Conservation (phyloP, 805 yeast genomes). For the Cyberlindnera petersonii region DNA sequence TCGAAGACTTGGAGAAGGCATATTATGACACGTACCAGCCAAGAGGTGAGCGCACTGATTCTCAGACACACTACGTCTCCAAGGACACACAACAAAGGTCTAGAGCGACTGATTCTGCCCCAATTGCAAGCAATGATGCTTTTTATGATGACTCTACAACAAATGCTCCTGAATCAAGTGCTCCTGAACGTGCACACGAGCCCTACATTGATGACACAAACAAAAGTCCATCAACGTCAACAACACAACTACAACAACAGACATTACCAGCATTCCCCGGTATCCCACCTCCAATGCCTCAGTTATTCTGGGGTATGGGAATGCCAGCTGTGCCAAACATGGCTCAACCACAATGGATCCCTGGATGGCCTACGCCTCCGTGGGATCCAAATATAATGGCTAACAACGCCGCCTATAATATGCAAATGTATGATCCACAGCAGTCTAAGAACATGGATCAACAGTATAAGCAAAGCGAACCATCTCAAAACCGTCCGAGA, state of each 20-base stretch:
- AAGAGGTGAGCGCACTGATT: slow-evolving; percentile 21
- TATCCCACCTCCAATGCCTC: no score
- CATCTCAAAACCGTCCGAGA: not conserved
- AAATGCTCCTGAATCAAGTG: not conserved
- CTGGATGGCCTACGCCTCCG: slow-evolving; percentile 1
- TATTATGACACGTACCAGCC: slow-evolving; percentile 22
- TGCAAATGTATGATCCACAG: no score
- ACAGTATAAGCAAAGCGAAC: not conserved
- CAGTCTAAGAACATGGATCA: slow-evolving; percentile 1
- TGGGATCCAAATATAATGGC: no score
- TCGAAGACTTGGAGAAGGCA: slow-evolving; percentile 15
- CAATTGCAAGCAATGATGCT: slow-evolving; percentile 2
- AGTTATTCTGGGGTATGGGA: not conserved
- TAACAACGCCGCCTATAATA: no score
- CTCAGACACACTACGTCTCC: no score
- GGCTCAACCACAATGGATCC: slow-evolving; percentile 1
- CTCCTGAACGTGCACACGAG: no score
- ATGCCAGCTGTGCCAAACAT: not conserved
- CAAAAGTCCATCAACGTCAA: not conserved
- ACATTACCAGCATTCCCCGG: no score
- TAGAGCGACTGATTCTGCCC: no score
- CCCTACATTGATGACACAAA: no score
- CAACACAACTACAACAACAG: no score
- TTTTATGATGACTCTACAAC: slow-evolving; percentile 9
- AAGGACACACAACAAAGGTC: not conserved